These are phyloP conservation scores for Leccinum truebloodii DNA, from an alignment of 768 basidiomycete species.

Conservation along the genomic window DNA sequence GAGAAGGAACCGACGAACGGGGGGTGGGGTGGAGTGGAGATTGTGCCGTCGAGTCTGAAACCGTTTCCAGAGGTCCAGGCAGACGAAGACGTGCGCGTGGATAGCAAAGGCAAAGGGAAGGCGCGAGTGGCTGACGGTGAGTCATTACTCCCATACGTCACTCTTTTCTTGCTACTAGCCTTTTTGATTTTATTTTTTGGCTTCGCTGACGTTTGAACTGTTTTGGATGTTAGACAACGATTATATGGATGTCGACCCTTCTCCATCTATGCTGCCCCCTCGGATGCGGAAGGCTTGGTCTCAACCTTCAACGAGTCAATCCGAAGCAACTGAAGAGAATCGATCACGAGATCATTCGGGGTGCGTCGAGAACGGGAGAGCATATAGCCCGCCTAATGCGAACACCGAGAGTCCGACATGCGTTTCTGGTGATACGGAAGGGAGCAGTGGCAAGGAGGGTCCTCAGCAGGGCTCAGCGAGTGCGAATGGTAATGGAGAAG, in stretches of 20 bases:
- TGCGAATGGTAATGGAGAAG: conserved; percentile 13
- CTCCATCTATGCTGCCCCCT: conserved; percentile 47
- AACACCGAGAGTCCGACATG: conserved; percentile 25
- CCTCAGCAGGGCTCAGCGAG: background rate
- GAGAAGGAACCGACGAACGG: conserved; percentile 58
- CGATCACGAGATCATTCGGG: background rate
- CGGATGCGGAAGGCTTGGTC: conserved; percentile 59
- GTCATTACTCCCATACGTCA: conserved; percentile 1
- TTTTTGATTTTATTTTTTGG: background rate
- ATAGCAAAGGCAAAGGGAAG: conserved; percentile 22
- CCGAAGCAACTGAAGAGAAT: conserved; percentile 9
- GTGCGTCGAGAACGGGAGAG: conserved; percentile 11
- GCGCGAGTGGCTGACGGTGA: conserved; percentile 24
- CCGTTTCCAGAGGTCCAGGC: conserved; percentile 15
- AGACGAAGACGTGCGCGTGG: conserved; percentile 10
- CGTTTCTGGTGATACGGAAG: conserved; percentile 10
- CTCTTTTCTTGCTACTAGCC: background rate
- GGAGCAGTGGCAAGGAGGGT: background rate
- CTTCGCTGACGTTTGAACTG: background rate
- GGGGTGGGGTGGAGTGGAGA: conserved; percentile 65
- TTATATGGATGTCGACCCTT: conserved; percentile 19
- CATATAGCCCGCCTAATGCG: conserved; percentile 15
- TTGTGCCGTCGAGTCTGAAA: conserved; percentile 38
- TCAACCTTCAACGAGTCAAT: conserved; percentile 9
- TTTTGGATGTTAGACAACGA: conserved; percentile 5